A percentile compares a stretch with the other conserved stretches of the same genome.
Conservation (phyloP, 441 rosid genomes). For the Croton laevigatus region DNA sequence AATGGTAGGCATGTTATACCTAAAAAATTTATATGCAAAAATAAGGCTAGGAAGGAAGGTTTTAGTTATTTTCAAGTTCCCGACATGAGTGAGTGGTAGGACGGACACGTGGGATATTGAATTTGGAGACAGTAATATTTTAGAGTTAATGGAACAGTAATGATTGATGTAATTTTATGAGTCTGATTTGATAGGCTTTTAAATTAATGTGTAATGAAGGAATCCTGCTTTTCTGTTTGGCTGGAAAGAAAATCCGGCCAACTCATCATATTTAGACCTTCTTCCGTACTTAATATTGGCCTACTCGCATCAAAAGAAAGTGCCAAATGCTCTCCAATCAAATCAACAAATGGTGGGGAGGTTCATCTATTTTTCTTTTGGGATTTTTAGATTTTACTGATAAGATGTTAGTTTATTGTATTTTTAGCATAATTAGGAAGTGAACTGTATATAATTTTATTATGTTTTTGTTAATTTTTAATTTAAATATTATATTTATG, state of each 20-base stretch:
- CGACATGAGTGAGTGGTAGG: not conserved
- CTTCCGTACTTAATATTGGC: not conserved
- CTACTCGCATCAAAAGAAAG: not conserved
- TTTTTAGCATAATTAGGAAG: too few relatives aligned
- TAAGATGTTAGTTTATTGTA: too few relatives aligned
- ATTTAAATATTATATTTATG: too few relatives aligned
- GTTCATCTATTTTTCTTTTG: too few relatives aligned
- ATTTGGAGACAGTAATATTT: not conserved
- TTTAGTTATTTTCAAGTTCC: not conserved
- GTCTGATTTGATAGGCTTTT: not conserved
- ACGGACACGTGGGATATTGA: not conserved
- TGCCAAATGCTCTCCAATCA: not conserved
- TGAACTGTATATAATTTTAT: too few relatives aligned
- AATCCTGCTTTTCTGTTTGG: slow-evolving; percentile 24
- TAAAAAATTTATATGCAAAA: not conserved
- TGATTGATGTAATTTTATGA: not conserved
- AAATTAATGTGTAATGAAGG: not conserved
- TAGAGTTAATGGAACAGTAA: not conserved
- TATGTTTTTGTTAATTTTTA: too few relatives aligned
- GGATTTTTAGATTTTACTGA: too few relatives aligned
- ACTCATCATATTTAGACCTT: not conserved
- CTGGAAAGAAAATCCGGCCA: slow-evolving; percentile 8
- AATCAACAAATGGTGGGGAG: not conserved
- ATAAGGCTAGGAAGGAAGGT: not conserved
- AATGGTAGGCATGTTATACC: too few relatives aligned